A percentile compares a stretch with the other conserved stretches of the same genome.
Conservation (phyloP, 176 grass and related monocot genomes). For the Zizania latifolia region DNA sequence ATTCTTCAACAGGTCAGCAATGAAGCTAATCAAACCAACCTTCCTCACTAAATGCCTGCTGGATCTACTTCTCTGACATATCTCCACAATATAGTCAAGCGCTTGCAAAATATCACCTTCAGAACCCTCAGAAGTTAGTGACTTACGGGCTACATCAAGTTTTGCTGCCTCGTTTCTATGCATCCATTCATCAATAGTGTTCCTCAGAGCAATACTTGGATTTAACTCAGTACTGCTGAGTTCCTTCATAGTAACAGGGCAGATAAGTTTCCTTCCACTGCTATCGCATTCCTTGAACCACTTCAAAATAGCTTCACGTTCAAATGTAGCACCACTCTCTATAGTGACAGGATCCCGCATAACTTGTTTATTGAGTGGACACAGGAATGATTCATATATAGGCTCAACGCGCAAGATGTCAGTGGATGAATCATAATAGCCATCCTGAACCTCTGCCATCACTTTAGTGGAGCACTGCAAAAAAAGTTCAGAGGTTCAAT, state of each 20-base stretch:
- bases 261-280: slow-evolving; percentile 49
- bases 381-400: slow-evolving; percentile 81
- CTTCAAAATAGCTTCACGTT: slow-evolving; percentile 69
- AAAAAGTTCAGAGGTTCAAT: background rate
- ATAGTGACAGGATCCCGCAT: slow-evolving; percentile 83
- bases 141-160: slow-evolving; percentile 60
- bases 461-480: slow-evolving; percentile 32
- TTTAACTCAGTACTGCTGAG: slow-evolving; percentile 65
- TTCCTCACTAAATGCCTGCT: slow-evolving; percentile 54
- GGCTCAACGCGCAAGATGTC: slow-evolving; percentile 66
- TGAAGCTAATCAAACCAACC: slow-evolving; percentile 58
- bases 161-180: slow-evolving; percentile 70
- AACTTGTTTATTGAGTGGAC: slow-evolving; percentile 82
- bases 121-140: slow-evolving; percentile 48
- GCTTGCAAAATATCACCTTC: slow-evolving; percentile 69
- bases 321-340: slow-evolving; percentile 81
- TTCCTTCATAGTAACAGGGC: slow-evolving; percentile 74
- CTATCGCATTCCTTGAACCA: slow-evolving; percentile 66
- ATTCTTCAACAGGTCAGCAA: slow-evolving; percentile 76
- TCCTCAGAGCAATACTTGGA: slow-evolving; percentile 78
- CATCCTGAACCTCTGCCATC: slow-evolving; percentile 65
- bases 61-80: slow-evolving; percentile 59
- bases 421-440: slow-evolving; percentile 44
- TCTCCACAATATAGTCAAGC: slow-evolving; percentile 55
- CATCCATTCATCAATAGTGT: slow-evolving; percentile 92